phyloP scores from a whole-genome alignment of 495 filamentous ascomycete species.

The Penicillium bialowiezense region DNA sequence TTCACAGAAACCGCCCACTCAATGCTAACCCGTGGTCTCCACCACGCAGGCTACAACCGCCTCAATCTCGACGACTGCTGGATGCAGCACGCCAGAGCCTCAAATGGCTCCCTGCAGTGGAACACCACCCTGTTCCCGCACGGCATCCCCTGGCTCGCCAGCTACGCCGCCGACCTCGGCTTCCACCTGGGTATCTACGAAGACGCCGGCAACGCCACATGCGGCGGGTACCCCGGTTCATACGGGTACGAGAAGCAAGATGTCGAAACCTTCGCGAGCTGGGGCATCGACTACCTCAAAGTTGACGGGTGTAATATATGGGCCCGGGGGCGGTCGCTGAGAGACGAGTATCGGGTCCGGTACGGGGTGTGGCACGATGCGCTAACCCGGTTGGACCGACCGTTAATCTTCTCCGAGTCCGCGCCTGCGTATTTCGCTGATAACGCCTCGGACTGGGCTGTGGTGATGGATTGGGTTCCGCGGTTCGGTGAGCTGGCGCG shows the following conservation, averaged over 20 bases:
- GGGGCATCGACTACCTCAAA: slow-evolving; percentile 45
- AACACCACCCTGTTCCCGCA: slow-evolving; percentile 35
- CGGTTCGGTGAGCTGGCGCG: slow-evolving; percentile 37
- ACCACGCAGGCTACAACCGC: slow-evolving; percentile 36
- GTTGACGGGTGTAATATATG: slow-evolving; percentile 40
- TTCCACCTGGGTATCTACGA: slow-evolving; percentile 42
- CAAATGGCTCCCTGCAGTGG: slow-evolving; percentile 34
- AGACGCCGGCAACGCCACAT: slow-evolving; percentile 40
- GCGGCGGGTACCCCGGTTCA: slow-evolving; percentile 39
- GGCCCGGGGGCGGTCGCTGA: slow-evolving; percentile 18
- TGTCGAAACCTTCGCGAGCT: slow-evolving; percentile 35
- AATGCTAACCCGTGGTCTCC: slow-evolving; percentile 36
- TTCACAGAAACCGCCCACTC: slow-evolving; percentile 38
- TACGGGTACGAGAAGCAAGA: slow-evolving; percentile 34
- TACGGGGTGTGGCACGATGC: slow-evolving; percentile 36
- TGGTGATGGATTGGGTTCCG: slow-evolving; percentile 39
- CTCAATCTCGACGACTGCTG: slow-evolving; percentile 46
- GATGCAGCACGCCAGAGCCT: slow-evolving; percentile 27
- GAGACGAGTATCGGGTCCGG: slow-evolving; percentile 29
- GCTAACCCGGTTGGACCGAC: slow-evolving; percentile 27
- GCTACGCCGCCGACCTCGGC: slow-evolving; percentile 28
- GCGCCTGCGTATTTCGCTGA: slow-evolving; percentile 40
- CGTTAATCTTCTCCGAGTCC: slow-evolving; percentile 41
- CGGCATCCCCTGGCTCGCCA: slow-evolving; percentile 38
- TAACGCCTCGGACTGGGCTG: slow-evolving; percentile 38